Evolutionary conservation across 2,329 filamentous ascomycete genomes (phyloP), one percentile per base, ranked within the genome.

Genomic region (Colletotrichum musicola): DNA sequence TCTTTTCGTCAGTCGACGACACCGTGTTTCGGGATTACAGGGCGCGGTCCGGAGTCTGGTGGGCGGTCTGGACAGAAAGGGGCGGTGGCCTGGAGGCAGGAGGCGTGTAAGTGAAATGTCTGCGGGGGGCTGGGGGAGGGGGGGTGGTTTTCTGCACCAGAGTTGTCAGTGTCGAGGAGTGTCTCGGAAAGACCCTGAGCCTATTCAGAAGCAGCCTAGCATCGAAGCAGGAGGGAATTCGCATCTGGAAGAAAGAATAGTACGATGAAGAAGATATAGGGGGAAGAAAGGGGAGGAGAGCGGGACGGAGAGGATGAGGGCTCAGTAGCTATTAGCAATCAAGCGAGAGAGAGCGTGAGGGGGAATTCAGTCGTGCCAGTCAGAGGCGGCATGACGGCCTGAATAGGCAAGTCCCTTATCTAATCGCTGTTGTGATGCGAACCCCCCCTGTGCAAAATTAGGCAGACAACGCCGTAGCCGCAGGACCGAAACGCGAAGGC

Each of bases 391-490:
- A 20, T 61, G 47, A 47, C 65, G 62, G 50, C 66, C 66, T 69
- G 62, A 66, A 69, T 66, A 66, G 66, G 66, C 66, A 69, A 56
- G 42, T 69, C 51, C 20, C 56, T 69, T 69, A 69, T 69, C 66
- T 65, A 61, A 69, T 69, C 66, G 22, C 62, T 40, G 16, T 20
- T 16, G 14, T 12, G 38, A 64, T 54, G 22, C 22, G 30, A 44
- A 18, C 46, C 54, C 54, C 20, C 38, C 16, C 6, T 40, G 20
- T n/a, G 16, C 18, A 14, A n/a, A 42, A 38, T 25, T 49, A 59
- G 54, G 64, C 60, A 58, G 53, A 54, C 38, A 30, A 40, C 40
- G 12, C 6, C 40, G 12, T 42, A 6, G 40, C 4, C 13, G 16
- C 16, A 14, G 13, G 40, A 42, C 40, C 40, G 6, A 42, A 42